Base-by-base conservation (phyloP, 2,329 filamentous ascomycete genomes). In the Fusarium sp. region DNA sequence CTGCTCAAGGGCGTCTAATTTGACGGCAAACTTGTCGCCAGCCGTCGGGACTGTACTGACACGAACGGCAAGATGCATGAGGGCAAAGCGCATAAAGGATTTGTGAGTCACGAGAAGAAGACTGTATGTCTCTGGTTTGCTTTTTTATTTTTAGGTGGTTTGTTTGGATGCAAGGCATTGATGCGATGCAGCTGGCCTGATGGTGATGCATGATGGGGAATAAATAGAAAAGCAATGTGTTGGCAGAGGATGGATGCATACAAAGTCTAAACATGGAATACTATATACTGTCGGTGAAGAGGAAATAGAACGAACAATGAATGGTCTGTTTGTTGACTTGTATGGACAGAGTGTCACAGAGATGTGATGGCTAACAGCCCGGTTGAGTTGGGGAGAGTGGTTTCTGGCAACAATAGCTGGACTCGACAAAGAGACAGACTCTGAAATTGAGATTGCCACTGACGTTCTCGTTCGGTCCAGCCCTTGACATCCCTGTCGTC, bases 401-500 rank as follows among this genome's bases (percentile, higher is more conserved):
- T 35, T 34, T 5, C 68, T 59, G 59, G 71, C 34, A 64, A 68
- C 5, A 72, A 39, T 41, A 43, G 35, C 32, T 50, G 16, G 39
- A 61, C 57, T 45, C 48, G 27, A 50, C 35, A 39, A n/a, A 41
- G 48, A 52, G 48, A 18, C 32, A 48, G 58, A 43, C 37, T 37
- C 35, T 50, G 62, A 74, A 73, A 74, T 74, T 75, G 69, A 69
- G 68, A 75, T 73, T 73, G 72, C 72, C 72, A 75, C 72, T 72
- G 72, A 73, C 62, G 48, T 56, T 56, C 20, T 61, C 69, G 30
- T 45, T 67, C 34, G 59, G 71, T 39, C 25, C 45, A 68, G 64
- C 58, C 39, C 41, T 62, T 62, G 10, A 48, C 41, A 57, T 25
- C 71, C 72, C 66, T 65, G 72, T 61, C 25, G 18, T 32, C 25